Conservation (phyloP, 2,329 filamentous ascomycete species). For the Diaporthe humulicola region DNA sequence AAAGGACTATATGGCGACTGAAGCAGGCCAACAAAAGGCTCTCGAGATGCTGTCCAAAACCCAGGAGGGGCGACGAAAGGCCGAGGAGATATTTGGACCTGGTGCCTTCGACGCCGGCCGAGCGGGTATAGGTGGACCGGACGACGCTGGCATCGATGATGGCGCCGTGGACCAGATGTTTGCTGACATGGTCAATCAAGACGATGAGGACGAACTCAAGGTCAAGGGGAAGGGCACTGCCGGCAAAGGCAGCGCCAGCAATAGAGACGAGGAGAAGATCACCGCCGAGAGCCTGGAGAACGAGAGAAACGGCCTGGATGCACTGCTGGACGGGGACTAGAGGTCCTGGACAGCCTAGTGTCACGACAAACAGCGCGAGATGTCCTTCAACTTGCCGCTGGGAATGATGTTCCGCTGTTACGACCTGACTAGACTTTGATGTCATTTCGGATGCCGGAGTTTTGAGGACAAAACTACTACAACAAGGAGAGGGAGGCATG, state of each 20-base stretch:
- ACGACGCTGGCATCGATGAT: constrained; percentile 52
- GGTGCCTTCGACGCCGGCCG: constrained; percentile 57
- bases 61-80: constrained; percentile 62
- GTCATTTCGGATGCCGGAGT: constrained; percentile 29
- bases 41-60: constrained; percentile 66
- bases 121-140: constrained; percentile 10
- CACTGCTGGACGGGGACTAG: constrained; percentile 58
- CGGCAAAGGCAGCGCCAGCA: not conserved
- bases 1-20: constrained; percentile 56
- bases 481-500: constrained; percentile 2
- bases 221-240: constrained; percentile 47
- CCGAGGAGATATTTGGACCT: constrained; percentile 64
- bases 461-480: constrained; percentile 8
- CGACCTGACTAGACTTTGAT: not conserved
- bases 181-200: constrained; percentile 66
- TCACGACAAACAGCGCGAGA: not conserved
- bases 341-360: not conserved
- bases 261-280: constrained; percentile 42
- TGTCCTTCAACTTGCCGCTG: not conserved
- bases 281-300: constrained; percentile 59
- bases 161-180: constrained; percentile 69
- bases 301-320: constrained; percentile 62
- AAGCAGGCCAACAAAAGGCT: constrained; percentile 62
- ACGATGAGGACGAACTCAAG: constrained; percentile 59
- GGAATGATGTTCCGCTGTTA: constrained; percentile 9